Base-by-base conservation (phyloP, 257 asterid genomes). In the Rhazya stricta region DNA sequence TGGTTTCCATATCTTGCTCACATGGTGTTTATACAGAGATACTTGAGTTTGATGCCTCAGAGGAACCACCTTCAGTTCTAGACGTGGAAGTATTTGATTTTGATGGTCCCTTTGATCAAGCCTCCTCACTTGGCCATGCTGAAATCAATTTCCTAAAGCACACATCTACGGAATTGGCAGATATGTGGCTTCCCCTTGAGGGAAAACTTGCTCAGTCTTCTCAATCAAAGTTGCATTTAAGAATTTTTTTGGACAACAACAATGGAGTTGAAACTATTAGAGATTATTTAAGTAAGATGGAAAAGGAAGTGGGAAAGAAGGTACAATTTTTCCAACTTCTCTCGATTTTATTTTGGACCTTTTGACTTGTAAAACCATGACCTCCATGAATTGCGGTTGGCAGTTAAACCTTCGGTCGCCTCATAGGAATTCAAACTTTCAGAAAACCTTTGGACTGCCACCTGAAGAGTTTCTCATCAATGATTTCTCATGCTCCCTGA, bases 221-320 rank as follows among this genome's bases (percentile, higher is more conserved):
- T 69, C 97, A 88, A 77, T 88, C 98, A 1, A 90, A 91, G 83
- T 77, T 94, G 88, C 97, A 90, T 85, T 79, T 91, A 79, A 81
- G 98, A 75, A 88, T 94, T 69, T 91, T 91, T 80, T 79, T 94
- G 87, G 94, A 94, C 81, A 91, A 94, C 70, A 91, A 85, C 58
- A 94, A 94, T 43, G 98, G 98, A 67, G 90, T 89, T 16, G 98
- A 90, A 58, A 91, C 98, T 19, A 88, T 91, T 29, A 86, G 90
- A 88, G 98, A 91, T 79, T 90, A 91, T 80, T 86, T 94, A 54
- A 86, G 90, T 13, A 90, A 85, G 83, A 85, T 94, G 88, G 98
- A 88, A 80, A 89, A 90, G 80, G 98, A 91, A 85, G 95, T 90
- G 23, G 98, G 98, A 62, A 94, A 90, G 79, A 94, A 94, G 94